Evolutionary conservation across 805 yeast species (phyloP).

Genomic region (Pichia phayaonensis): DNA sequence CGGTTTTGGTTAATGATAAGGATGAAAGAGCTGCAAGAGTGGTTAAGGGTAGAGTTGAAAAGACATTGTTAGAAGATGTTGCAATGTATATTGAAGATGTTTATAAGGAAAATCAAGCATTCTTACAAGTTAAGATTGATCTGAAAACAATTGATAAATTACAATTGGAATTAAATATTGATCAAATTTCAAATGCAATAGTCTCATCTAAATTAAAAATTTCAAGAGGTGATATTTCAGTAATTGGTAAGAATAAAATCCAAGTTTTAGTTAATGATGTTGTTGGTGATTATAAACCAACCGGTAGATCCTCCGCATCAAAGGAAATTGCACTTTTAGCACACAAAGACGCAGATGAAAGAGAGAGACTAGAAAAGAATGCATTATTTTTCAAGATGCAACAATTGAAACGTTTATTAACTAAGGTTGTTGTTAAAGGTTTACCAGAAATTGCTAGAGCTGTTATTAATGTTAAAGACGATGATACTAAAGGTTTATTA

Average conservation of each 20-base stretch:
- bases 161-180: slow-evolving; percentile 82
- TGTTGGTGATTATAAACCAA: slow-evolving; percentile 32
- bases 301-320: slow-evolving; percentile 34
- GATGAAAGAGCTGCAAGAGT: slow-evolving; percentile 98
- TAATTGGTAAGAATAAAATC: slow-evolving; percentile 57
- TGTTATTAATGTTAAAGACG: slow-evolving; percentile 86
- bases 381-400: slow-evolving; percentile 84
- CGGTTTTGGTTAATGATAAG: slow-evolving; percentile 82
- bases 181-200: slow-evolving; percentile 79
- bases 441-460: slow-evolving; percentile 88
- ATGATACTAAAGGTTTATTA: slow-evolving; percentile 78
- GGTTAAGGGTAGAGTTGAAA: slow-evolving; percentile 95
- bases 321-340: slow-evolving; percentile 24
- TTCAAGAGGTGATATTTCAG: slow-evolving; percentile 58
- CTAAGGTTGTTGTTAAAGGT: slow-evolving; percentile 88
- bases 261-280: slow-evolving; percentile 54
- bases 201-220: slow-evolving; percentile 81
- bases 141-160: slow-evolving; percentile 75
- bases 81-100: slow-evolving; percentile 91
- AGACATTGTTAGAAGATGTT: slow-evolving; percentile 79
- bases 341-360: slow-evolving; percentile 30
- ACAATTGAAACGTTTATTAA: slow-evolving; percentile 75
- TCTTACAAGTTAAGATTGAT: slow-evolving; percentile 74
- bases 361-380: slow-evolving; percentile 31
- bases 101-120: slow-evolving; percentile 72